Percentiles rank a stretch among this genome's conserved stretches.
Conservation (phyloP, 371 early-diverging fungal genomes). For the Circinella minor region DNA sequence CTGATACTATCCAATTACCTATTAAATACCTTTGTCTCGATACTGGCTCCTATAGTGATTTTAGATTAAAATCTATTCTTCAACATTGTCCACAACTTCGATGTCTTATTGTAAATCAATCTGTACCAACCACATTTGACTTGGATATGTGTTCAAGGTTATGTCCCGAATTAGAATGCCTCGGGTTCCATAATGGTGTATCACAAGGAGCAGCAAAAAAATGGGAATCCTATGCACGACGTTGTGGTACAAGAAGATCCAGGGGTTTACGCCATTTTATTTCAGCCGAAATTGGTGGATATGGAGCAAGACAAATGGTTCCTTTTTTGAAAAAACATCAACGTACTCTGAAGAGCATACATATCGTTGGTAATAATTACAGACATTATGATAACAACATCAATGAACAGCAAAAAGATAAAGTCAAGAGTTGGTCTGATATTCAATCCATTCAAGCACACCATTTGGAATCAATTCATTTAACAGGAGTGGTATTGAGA, state of each 20-base stretch:
- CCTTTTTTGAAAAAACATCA: slow-evolving; percentile 4
- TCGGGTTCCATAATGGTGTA: neutral
- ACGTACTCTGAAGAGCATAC: neutral
- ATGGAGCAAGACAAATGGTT: slow-evolving; percentile 3
- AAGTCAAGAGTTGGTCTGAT: neutral
- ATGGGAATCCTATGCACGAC: slow-evolving; percentile 1
- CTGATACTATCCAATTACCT: neutral
- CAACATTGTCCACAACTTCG: slow-evolving; percentile 3
- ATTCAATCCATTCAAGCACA: neutral
- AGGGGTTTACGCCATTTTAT: slow-evolving; percentile 9
- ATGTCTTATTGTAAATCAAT: slow-evolving; percentile 13
- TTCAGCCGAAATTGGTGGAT: slow-evolving; percentile 4
- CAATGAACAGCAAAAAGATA: neutral
- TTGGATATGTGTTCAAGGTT: slow-evolving; percentile 1
- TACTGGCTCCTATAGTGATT: neutral
- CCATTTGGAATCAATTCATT: neutral
- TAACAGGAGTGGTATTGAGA: neutral
- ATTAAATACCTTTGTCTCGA: slow-evolving; percentile 5
- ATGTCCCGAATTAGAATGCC: slow-evolving; percentile 8
- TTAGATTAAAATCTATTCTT: neutral
- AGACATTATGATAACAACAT: neutral
- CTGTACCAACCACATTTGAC: slow-evolving; percentile 7
- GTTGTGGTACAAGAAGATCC: slow-evolving; percentile 3
- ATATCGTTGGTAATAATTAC: slow-evolving; percentile 3
- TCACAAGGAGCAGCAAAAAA: neutral